Conservation (phyloP, 225 moss, liverwort and hornwort genomes). For the Pleurozium schreberi region DNA sequence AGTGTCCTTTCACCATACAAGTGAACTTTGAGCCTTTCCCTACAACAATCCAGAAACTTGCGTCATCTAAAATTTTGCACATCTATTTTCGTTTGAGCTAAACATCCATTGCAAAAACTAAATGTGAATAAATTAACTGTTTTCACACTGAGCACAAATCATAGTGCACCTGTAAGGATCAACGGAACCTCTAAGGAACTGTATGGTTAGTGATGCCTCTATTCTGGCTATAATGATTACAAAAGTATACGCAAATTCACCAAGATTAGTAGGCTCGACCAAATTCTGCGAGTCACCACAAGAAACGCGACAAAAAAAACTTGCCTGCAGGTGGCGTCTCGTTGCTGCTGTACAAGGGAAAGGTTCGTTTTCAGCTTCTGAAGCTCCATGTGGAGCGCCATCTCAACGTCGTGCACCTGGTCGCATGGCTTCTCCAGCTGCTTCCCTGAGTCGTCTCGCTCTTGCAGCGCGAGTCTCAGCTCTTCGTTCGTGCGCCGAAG, state of each 20-base stretch:
- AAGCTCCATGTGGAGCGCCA: background rate
- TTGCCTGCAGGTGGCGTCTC: background rate
- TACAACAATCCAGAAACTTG: background rate
- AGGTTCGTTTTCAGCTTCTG: slow-evolving; percentile 1
- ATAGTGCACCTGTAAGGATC: background rate
- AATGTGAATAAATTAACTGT: background rate
- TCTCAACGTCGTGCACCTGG: slow-evolving; percentile 11
- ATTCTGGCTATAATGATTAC: background rate
- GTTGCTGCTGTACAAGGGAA: background rate
- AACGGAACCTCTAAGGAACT: background rate
- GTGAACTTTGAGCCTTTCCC: background rate
- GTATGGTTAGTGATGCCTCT: background rate
- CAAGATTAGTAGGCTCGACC: background rate
- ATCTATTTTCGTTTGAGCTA: background rate
- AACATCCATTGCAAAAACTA: background rate
- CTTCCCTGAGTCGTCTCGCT: background rate
- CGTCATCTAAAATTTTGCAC: background rate
- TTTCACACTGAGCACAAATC: background rate
- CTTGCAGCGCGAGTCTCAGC: background rate
- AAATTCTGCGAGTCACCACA: background rate
- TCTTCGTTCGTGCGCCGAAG: slow-evolving; percentile 16
- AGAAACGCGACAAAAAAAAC: background rate
- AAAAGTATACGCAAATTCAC: background rate
- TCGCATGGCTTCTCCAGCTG: slow-evolving; percentile 10
- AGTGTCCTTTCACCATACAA: background rate